A percentile compares a stretch with the other conserved stretches of the same genome.
Evolutionary conservation across 352 stramenopile species (phyloP).

Genomic region (Phytophthora brassicae): DNA sequence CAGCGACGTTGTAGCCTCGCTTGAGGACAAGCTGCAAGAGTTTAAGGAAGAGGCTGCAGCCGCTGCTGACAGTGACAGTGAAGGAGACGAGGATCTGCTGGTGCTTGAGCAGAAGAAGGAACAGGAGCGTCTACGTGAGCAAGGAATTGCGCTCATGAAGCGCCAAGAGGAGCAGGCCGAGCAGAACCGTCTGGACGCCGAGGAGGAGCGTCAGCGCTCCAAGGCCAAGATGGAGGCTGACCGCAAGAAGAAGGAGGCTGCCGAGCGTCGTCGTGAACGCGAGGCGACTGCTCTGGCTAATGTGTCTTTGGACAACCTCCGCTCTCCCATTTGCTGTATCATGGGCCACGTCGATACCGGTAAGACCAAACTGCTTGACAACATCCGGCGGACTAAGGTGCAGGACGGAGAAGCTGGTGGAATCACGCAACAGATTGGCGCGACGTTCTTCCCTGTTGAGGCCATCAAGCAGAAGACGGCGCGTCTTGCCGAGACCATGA

Average conservation of each 20-base stretch:
- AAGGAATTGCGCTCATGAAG: conserved; percentile 95
- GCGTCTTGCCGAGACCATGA: conserved; percentile 68
- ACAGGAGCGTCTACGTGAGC: conserved; percentile 87
- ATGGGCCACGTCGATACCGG: conserved; percentile 98
- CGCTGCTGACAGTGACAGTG: conserved; percentile 45
- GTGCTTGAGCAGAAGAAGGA: conserved; percentile 95
- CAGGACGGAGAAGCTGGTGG: conserved; percentile 92
- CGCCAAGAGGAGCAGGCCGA: conserved; percentile 88
- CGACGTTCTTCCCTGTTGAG: conserved; percentile 94
- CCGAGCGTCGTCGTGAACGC: conserved; percentile 63
- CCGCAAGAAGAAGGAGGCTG: conserved; percentile 80
- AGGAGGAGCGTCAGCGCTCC: conserved; percentile 70
- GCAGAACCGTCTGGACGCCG: conserved; percentile 58
- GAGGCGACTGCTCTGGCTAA: conserved; percentile 83
- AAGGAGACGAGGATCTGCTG: conserved; percentile 94
- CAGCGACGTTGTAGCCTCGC: conserved; percentile 71
- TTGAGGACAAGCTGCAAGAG: conserved; percentile 78
- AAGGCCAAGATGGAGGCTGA: conserved; percentile 87
- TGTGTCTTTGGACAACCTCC: conserved; percentile 93
- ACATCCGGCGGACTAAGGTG: conserved; percentile 99
- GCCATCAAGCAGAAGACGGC: conserved; percentile 91
- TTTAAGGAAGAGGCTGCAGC: conserved; percentile 37
- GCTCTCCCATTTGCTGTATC: conserved; percentile 99
- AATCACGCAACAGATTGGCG: conserved; percentile 99
- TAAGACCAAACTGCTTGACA: conserved; percentile 99